These are phyloP conservation scores for Lagenidium sp. DNA, from an alignment of 352 stramenopile genomes.

Conservation along the genomic window DNA sequence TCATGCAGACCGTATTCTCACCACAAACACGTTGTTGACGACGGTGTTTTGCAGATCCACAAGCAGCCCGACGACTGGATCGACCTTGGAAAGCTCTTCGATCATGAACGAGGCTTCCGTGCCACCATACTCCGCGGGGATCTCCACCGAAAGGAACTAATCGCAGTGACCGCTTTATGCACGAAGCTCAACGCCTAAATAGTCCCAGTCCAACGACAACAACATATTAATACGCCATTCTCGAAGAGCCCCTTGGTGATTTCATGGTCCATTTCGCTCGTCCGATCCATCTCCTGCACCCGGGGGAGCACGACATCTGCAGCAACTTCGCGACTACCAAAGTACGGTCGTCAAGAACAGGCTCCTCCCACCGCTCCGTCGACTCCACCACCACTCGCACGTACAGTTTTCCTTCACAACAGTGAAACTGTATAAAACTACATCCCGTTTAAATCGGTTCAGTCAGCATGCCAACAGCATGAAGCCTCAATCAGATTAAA, in stretches of 20 bases:
- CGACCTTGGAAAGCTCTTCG: constrained; percentile 94
- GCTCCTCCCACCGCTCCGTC: no score
- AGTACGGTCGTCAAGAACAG: no score
- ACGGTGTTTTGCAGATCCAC: constrained; percentile 94
- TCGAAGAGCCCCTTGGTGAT: constrained; percentile 92
- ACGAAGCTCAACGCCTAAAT: no score
- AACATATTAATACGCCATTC: constrained; percentile 41
- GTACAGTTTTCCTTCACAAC: no score
- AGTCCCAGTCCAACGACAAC: not conserved
- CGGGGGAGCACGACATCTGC: constrained; percentile 76
- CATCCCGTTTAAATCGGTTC: no score
- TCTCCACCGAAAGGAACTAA: constrained; percentile 93
- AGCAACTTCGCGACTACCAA: constrained; percentile 63
- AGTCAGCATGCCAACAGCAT: no score
- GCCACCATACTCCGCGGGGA: constrained; percentile 89
- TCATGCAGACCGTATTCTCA: no score
- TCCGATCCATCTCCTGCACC: constrained; percentile 91
- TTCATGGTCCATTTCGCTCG: constrained; percentile 83
- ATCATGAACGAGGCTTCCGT: constrained; percentile 95
- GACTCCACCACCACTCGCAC: no score
- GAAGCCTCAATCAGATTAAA: no score
- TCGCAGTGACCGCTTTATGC: not conserved
- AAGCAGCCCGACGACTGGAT: constrained; percentile 91
- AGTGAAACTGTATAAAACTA: no score
- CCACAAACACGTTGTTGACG: constrained; percentile 95